Evolutionary conservation across 768 basidiomycete species (phyloP), one percentile per base, ranked within the genome.

Genomic region (Tephrocybe sp.): DNA sequence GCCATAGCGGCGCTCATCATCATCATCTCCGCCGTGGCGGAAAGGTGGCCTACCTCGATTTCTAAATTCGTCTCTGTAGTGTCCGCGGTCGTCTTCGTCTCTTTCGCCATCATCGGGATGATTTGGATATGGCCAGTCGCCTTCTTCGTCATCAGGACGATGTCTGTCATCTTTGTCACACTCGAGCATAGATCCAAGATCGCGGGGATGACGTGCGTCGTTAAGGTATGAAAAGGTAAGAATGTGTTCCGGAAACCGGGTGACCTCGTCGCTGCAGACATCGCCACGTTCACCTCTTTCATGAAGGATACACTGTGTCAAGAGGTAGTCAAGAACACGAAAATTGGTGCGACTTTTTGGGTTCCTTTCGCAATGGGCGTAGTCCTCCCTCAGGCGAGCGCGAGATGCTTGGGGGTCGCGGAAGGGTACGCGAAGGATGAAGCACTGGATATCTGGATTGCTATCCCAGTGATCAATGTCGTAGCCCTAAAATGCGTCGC

Each of bases 271-370:
- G 36, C 39, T 54, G 36, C 53, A 57, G 39, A 54, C 50, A 22
- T 52, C 49, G 7, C 17, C 38, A 30, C 23, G 35, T 36, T 49
- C 34, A 20, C 57, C 57, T 2, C 39, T 41, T 20, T 49, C 35
- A 20, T 45, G 47, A 23, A 31, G 46, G 42, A 58, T 54, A 38
- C 57, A 58, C 22, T 54, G 53, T 19, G 53, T 52, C 53, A 58
- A 45, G 10, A 58, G 48, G 32, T 48, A 45, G 20, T 58, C 50
- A 26, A 58, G 57, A 22, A 58, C 31, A 16, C 50, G 53, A n/a
- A 50, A 50, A 16, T 58, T 54, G 11, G 54, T 42, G 22, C 26
- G 26, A 26, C 26, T 26, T 26, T 26, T 26, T 26, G 26, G 26
- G 7, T 54, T 43, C 9, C 51, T 58, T 35, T 43, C 39, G 34